Conservation (phyloP, 345 rosid species). For the Luvunga scandens region DNA sequence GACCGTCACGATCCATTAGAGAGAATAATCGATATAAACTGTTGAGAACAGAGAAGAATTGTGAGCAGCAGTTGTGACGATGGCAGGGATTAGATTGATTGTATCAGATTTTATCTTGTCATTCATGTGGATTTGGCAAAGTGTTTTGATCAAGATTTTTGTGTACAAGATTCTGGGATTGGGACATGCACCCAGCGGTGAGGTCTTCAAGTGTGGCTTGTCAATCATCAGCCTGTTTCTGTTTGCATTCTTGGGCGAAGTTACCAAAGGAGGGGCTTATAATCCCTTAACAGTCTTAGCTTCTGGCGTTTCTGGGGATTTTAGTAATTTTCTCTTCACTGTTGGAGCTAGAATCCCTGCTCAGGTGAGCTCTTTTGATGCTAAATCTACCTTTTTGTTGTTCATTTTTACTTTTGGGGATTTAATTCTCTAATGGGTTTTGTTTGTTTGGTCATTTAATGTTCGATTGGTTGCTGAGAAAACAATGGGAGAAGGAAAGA, state of each 20-base stretch:
- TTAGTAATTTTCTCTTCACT: conserved; percentile 47
- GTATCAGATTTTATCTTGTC: conserved; percentile 53
- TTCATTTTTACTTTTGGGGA: not conserved
- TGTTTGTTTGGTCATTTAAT: not conserved
- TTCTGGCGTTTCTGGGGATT: conserved; percentile 60
- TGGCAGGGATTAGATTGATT: conserved; percentile 30
- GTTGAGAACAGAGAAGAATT: not conserved
- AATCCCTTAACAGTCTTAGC: conserved; percentile 71
- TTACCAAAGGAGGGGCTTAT: conserved; percentile 60
- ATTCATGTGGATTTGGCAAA: conserved; percentile 82
- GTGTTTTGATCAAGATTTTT: conserved; percentile 54
- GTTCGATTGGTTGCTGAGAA: not conserved
- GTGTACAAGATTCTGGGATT: conserved; percentile 42
- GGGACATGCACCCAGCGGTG: conserved; percentile 44
- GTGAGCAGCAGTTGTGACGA: not conserved
- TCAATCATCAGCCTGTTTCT: conserved; percentile 55
- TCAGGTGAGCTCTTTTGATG: conserved; percentile 43
- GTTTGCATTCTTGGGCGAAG: conserved; percentile 56
- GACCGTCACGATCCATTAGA: not conserved
- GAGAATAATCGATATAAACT: not conserved
- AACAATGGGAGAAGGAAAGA: not conserved
- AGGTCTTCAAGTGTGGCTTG: conserved; percentile 35
- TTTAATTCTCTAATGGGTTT: conserved; percentile 8
- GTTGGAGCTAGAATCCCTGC: conserved; percentile 67
- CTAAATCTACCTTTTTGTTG: not conserved